Base-by-base conservation (phyloP, 345 rosid genomes). In the Jatropha curcas region DNA sequence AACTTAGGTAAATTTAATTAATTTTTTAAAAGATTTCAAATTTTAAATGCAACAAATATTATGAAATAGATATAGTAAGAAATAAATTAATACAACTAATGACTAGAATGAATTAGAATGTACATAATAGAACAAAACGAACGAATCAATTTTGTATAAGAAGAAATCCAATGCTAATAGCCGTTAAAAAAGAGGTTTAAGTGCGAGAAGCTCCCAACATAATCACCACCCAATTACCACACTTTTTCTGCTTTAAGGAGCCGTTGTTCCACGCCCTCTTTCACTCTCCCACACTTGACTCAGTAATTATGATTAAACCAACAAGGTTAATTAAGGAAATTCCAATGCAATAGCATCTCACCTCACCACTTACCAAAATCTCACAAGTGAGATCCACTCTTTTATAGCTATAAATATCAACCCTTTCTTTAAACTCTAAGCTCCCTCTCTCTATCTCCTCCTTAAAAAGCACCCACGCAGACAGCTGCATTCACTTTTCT, bases 351-450 rank as follows among this genome's bases (percentile, higher is more conserved):
- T 19, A 39, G 0, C 5, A n/a, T n/a, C n/a, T n/a, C 4, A 4
- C 53, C 34, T n/a, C 6, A 14, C 33, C 33, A 65, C 31, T 64
- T 31, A 31, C 48, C 60, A 64, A 81, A 76, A 77, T 77, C 76
- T 72, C 13, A 22, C 45, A 46, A n/a, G 62, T 72, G 84, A 87
- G 82, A 27, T 57, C 84, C 81, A 63, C 55, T 7, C 24, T 50
- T 28, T 2, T 7, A 39, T 74, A 50, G 70, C 83, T 86, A 85
- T 86, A 88, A 86, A 83, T 83, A 76, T 0, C 48, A 20, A 11
- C 39, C 62, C 50, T 61, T 68, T 53, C 77, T 73, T 52, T 2
- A 0, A 28, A 28, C 52, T 25, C 14, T 13, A 30, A 51, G 2
- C 56, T 30, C 46, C 13, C 71, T 4, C 48, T 34, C 25, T 24